Evolutionary conservation across 2,329 filamentous ascomycete genomes (phyloP).

Genomic region (Alternaria arborescens): DNA sequence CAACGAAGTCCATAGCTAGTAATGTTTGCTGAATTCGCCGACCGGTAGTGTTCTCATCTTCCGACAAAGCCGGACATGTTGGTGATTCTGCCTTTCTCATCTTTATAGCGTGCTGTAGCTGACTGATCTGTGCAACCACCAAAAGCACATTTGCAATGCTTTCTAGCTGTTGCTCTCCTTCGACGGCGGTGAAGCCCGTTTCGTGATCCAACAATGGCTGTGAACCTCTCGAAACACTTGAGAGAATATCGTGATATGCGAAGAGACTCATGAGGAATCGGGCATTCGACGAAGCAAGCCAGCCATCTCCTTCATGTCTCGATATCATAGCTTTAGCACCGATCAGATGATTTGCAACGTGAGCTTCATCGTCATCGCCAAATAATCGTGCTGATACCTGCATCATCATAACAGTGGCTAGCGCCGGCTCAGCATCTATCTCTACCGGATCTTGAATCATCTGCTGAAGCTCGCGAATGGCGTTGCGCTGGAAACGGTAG

Average conservation of each 20-base stretch:
- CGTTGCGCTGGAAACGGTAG: slow-evolving; percentile 40
- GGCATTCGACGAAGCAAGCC: slow-evolving; percentile 29
- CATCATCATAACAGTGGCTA: slow-evolving; percentile 48
- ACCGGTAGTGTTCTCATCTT: slow-evolving; percentile 30
- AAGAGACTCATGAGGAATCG: slow-evolving; percentile 42
- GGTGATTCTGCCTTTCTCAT: slow-evolving; percentile 10
- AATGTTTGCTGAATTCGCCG: slow-evolving; percentile 30
- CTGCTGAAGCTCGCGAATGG: slow-evolving; percentile 36
- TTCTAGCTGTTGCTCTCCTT: slow-evolving; percentile 32
- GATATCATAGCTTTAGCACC: slow-evolving; percentile 46
- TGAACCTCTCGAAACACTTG: slow-evolving; percentile 40
- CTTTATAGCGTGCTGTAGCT: slow-evolving; percentile 34
- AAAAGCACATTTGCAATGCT: slow-evolving; percentile 38
- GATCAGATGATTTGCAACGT: slow-evolving; percentile 40
- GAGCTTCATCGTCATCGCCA: slow-evolving; percentile 31
- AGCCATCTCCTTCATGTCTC: slow-evolving; percentile 15
- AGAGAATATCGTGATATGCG: slow-evolving; percentile 46
- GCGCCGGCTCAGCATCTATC: slow-evolving; percentile 30
- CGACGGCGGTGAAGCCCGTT: slow-evolving; percentile 32
- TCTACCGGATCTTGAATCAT: slow-evolving; percentile 35
- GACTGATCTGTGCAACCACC: slow-evolving; percentile 39
- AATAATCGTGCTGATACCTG: slow-evolving; percentile 43
- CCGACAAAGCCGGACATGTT: slow-evolving; percentile 18
- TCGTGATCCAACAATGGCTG: slow-evolving; percentile 35
- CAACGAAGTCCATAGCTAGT: slow-evolving; percentile 25